Evolutionary conservation across 2,329 filamentous ascomycete genomes (phyloP).

Genomic region (Coleophoma crateriformis): DNA sequence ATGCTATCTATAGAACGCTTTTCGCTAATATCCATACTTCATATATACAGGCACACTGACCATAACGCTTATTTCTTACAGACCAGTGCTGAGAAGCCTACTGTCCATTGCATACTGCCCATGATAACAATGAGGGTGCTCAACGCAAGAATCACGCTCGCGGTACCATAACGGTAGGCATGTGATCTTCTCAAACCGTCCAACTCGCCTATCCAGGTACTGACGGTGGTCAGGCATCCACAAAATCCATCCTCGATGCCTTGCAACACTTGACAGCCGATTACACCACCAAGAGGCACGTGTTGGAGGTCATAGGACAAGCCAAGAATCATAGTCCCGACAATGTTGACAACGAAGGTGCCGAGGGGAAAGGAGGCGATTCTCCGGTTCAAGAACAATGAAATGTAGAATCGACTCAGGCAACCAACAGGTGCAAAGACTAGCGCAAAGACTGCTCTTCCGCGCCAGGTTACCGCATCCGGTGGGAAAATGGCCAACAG

Average conservation of each 20-base stretch:
- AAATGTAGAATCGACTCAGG: constrained; percentile 67
- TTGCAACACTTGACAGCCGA: constrained; percentile 64
- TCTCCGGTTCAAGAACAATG: constrained; percentile 64
- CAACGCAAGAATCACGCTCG: constrained; percentile 55
- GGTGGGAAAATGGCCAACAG: constrained; percentile 69
- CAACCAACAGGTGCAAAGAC: constrained; percentile 81
- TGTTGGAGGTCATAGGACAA: constrained; percentile 78
- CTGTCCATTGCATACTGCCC: constrained; percentile 69
- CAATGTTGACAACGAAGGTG: constrained; percentile 77
- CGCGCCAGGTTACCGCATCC: constrained; percentile 60
- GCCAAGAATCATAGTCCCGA: constrained; percentile 69
- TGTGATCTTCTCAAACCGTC: constrained; percentile 44
- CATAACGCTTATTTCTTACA: constrained; percentile 26
- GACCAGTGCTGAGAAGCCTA: constrained; percentile 39
- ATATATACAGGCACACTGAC: no score
- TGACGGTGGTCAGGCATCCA: constrained; percentile 60
- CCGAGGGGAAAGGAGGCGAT: constrained; percentile 71
- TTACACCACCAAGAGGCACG: constrained; percentile 42
- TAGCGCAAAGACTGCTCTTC: constrained; percentile 67
- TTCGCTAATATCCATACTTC: no score
- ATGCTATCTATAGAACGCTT: no score
- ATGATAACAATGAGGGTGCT: constrained; percentile 62
- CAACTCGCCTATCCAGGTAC: constrained; percentile 61
- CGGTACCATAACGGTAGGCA: constrained; percentile 63
- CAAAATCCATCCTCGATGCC: constrained; percentile 65